Percentiles rank a stretch among this genome's conserved stretches.
phyloP scores from a whole-genome alignment of 108 stramenopile genomes.

The Discostella stelligeroides region DNA sequence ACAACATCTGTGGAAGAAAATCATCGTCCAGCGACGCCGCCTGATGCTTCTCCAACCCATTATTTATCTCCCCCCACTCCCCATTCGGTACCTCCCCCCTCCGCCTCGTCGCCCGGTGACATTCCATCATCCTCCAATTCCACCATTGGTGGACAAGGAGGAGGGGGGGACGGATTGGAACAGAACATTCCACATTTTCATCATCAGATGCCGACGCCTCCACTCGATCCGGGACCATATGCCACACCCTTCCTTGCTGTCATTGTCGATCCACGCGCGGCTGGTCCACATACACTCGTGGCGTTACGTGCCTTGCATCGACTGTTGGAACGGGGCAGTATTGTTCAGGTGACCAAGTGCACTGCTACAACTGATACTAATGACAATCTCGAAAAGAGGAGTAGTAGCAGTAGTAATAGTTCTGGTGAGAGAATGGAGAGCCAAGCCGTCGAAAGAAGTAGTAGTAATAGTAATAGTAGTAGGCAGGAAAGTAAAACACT shows the following conservation, averaged over 20 bases:
- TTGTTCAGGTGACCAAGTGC: conserved; percentile 38
- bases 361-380: neutral
- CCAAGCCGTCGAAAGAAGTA: neutral
- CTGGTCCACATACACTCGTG: conserved; percentile 86
- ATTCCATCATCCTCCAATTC: conserved; percentile 3
- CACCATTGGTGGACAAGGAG: too few relatives aligned
- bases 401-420: neutral
- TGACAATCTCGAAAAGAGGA: neutral
- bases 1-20: neutral
- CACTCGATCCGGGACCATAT: conserved; percentile 39
- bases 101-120: conserved; percentile 2
- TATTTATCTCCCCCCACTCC: conserved; percentile 33
- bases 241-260: conserved; percentile 83
- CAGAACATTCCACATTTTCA: neutral
- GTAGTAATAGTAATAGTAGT: too few relatives aligned
- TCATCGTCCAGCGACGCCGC: conserved; percentile 5
- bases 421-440: neutral
- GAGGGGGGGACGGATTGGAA: too few relatives aligned
- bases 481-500: too few relatives aligned
- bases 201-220: too few relatives aligned
- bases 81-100: conserved; percentile 30
- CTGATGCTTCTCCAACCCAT: conserved; percentile 2
- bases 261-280: conserved; percentile 82
- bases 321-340: conserved; percentile 56
- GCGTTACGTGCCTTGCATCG: conserved; percentile 76